Conservation (phyloP, 2,329 filamentous ascomycete genomes). For the Pseudocercospora ulei region DNA sequence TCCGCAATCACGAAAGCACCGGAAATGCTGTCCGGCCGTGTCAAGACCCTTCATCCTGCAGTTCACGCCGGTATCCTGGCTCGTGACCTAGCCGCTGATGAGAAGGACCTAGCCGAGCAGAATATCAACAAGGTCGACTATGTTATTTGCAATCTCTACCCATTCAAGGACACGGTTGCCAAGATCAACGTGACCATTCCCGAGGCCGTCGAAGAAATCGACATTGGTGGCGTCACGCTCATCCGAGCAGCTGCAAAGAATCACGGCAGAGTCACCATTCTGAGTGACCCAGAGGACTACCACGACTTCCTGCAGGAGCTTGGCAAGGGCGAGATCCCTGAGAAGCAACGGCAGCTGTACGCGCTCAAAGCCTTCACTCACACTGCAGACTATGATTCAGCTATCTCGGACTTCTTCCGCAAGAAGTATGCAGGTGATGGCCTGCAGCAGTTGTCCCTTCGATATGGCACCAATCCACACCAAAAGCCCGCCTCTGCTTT, state of each 20-base stretch:
- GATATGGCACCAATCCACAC: constrained; percentile 95
- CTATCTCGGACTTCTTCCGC: constrained; percentile 94
- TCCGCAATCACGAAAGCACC: constrained; percentile 90
- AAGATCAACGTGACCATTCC: constrained; percentile 95
- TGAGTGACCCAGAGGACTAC: constrained; percentile 90
- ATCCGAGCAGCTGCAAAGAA: constrained; percentile 97
- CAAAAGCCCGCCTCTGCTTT: constrained; percentile 92
- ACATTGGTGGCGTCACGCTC: constrained; percentile 94
- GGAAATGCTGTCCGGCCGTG: constrained; percentile 85
- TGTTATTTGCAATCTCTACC: constrained; percentile 95
- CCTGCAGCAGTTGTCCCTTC: constrained; percentile 69
- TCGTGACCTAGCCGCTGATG: constrained; percentile 84
- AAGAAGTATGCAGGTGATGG: constrained; percentile 88
- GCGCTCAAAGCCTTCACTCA: constrained; percentile 98
- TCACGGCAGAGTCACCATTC: constrained; percentile 86
- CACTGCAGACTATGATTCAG: constrained; percentile 89
- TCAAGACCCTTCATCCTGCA: constrained; percentile 94
- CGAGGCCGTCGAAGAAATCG: constrained; percentile 96
- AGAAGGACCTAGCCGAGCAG: constrained; percentile 91
- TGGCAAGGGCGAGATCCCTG: constrained; percentile 72
- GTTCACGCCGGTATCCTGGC: constrained; percentile 71
- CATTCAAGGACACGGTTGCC: constrained; percentile 95
- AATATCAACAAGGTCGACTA: constrained; percentile 93
- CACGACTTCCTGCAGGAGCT: constrained; percentile 87
- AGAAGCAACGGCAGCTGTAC: constrained; percentile 75